These are phyloP conservation scores for Alternaria gansuensis DNA, from an alignment of 2,329 filamentous ascomycete species.

Conservation along the genomic window DNA sequence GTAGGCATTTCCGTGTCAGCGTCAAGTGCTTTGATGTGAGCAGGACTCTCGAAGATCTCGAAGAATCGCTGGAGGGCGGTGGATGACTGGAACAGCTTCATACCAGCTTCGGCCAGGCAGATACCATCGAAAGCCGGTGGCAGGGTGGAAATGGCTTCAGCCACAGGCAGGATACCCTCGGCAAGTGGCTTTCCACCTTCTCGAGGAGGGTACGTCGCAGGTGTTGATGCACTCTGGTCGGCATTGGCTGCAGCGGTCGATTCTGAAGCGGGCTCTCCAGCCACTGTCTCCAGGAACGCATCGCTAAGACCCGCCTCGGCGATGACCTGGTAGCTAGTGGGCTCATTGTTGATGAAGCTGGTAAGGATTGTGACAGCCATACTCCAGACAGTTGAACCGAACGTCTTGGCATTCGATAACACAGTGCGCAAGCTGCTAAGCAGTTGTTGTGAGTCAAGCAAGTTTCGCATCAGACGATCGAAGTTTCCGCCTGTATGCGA, in stretches of 20 bases:
- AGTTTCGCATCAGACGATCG: constrained; percentile 86
- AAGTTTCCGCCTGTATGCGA: constrained; percentile 81
- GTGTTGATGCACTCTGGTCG: constrained; percentile 23
- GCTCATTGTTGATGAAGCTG: constrained; percentile 98
- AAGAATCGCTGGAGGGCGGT: constrained; percentile 86
- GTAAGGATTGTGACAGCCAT: constrained; percentile 90
- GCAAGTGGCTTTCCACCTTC: constrained; percentile 57
- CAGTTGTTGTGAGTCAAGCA: constrained; percentile 91
- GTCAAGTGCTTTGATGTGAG: constrained; percentile 86
- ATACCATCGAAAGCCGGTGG: constrained; percentile 92
- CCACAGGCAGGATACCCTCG: constrained; percentile 81
- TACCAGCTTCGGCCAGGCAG: constrained; percentile 85
- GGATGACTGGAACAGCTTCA: constrained; percentile 86
- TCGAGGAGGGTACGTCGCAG: constrained; percentile 34
- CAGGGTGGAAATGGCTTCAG: constrained; percentile 86
- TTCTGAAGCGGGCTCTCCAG: constrained; percentile 49
- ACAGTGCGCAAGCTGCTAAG: constrained; percentile 81
- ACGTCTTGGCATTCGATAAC: constrained; percentile 79
- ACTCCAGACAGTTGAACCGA: constrained; percentile 95
- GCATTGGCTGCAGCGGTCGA: constrained; percentile 30
- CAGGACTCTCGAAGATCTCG: constrained; percentile 93
- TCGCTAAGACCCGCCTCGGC: constrained; percentile 91
- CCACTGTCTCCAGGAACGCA: constrained; percentile 84
- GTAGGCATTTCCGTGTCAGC: constrained; percentile 75
- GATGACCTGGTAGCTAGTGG: constrained; percentile 95